phyloP scores from a whole-genome alignment of 1,284 basidiomycete genomes.

The Cutaneotrichosporon curvatum region DNA sequence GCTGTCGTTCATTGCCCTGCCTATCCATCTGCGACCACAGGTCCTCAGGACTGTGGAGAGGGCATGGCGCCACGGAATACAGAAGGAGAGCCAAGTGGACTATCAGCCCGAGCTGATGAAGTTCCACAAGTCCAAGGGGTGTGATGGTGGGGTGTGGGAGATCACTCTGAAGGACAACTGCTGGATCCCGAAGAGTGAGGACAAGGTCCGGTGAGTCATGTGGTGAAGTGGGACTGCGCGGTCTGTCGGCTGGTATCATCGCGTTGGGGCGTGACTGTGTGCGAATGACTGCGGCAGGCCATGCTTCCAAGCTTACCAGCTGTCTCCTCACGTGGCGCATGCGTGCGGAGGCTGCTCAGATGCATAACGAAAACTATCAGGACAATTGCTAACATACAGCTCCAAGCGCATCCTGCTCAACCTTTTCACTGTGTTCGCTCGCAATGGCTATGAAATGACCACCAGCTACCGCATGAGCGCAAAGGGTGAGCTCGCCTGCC shows the following conservation, averaged over 20 bases:
- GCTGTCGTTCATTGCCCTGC: slow-evolving; percentile 39
- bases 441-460: slow-evolving; percentile 30
- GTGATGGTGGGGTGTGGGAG: slow-evolving; percentile 43
- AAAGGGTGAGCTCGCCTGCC: slow-evolving; percentile 24
- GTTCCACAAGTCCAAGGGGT: slow-evolving; percentile 36
- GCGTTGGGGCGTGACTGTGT: too few species aligned
- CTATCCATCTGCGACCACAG: slow-evolving; percentile 21
- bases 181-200: slow-evolving; percentile 35
- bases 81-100: slow-evolving; percentile 29
- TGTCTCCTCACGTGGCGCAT: too few species aligned
- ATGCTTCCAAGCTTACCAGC: too few species aligned
- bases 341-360: too few species aligned
- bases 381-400: too few species aligned
- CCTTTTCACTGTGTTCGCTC: slow-evolving; percentile 35
- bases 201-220: slow-evolving; percentile 43
- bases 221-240: too few species aligned
- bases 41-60: slow-evolving; percentile 31
- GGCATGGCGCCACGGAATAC: slow-evolving; percentile 35
- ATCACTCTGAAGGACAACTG: slow-evolving; percentile 33
- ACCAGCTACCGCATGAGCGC: slow-evolving; percentile 38
- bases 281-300: too few species aligned
- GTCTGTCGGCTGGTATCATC: too few species aligned
- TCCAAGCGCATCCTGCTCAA: slow-evolving; percentile 41
- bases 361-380: too few species aligned
- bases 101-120: slow-evolving; percentile 38